Conservation (phyloP, 2,329 filamentous ascomycete genomes). For the Xylaria sp. region DNA sequence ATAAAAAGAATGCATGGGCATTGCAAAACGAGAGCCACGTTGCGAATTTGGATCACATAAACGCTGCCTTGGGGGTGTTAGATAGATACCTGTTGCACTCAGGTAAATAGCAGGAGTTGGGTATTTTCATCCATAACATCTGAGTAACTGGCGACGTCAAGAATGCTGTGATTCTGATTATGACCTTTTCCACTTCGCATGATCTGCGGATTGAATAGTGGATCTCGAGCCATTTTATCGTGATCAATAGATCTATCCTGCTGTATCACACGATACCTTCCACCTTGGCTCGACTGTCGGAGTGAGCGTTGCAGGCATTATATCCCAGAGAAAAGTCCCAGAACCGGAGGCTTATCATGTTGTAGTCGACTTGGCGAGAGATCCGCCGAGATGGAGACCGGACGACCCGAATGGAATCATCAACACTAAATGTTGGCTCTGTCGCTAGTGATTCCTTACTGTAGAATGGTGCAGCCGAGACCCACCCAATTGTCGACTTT, state of each 20-base stretch:
- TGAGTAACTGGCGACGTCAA: not conserved
- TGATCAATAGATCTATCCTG: not conserved
- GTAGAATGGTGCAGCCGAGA: not conserved
- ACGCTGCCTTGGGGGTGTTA: no score
- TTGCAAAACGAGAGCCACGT: no score
- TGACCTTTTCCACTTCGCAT: not conserved
- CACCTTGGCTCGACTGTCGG: not conserved
- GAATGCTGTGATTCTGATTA: not conserved
- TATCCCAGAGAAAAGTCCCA: not conserved
- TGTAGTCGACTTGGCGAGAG: slow-evolving; percentile 15
- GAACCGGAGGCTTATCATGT: slow-evolving; percentile 7
- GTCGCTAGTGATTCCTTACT: not conserved
- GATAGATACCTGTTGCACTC: no score
- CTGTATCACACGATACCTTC: not conserved
- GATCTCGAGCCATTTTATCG: not conserved
- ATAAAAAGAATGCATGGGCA: no score
- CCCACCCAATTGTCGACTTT: not conserved
- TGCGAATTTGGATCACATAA: no score
- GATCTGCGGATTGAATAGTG: not conserved
- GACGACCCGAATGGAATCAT: slow-evolving; percentile 3
- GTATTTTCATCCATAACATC: not conserved
- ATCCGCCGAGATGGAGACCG: slow-evolving; percentile 15
- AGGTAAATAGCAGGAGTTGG: not conserved
- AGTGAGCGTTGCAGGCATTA: not conserved
- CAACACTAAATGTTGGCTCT: not conserved